Base-by-base conservation (phyloP, 2,329 filamentous ascomycete species). In the Fusarium buharicum region DNA sequence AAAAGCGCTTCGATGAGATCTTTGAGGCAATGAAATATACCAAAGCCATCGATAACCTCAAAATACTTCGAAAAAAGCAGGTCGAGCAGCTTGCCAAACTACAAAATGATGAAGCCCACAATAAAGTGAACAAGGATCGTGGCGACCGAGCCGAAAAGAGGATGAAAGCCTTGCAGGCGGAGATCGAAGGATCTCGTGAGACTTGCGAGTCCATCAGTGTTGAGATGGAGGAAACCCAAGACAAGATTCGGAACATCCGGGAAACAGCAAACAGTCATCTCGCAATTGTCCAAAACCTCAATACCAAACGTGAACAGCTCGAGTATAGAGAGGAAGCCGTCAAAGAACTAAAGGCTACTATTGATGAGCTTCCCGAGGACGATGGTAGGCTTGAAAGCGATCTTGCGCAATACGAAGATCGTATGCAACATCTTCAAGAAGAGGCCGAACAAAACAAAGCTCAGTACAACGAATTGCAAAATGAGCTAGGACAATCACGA, bases 11-110 rank as follows among this genome's bases (percentile, higher is more conserved):
- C 59, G 95, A 99, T 72, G 92, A 97, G 73, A 99, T 99, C 11
- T 99, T 99, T 67, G 95, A 98, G 77, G 95, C 95, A 1, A 82
- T 92, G 77, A 97, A 97, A 74, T 99, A 98, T 76, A 97, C 93
- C 30, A 97, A 97, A 72, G 95, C 93, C 16, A 96, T 99, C 58
- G 93, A 97, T 40, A 97, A 96, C 74, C 90, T 99, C 73, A 97
- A 96, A 73, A 75, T 88, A 10, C 82, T 98, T 45, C 85, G 90
- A 34, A 99, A 98, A 78, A 90, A 88, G 64, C 89, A 96, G 65
- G 90, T 88, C 31, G 87, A 90, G 62, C 85, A 94, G 59, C 82
- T 98, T 10, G 84, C 81, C 14, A 86, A 89, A 59, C 84, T 90
- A 54, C 92, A 91, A 70, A 86, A 90, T 38, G 84, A 90, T 56